A percentile compares a stretch with the other conserved stretches of the same genome.
phyloP scores from a whole-genome alignment of 768 basidiomycete species.

The Baorangia bicolor region DNA sequence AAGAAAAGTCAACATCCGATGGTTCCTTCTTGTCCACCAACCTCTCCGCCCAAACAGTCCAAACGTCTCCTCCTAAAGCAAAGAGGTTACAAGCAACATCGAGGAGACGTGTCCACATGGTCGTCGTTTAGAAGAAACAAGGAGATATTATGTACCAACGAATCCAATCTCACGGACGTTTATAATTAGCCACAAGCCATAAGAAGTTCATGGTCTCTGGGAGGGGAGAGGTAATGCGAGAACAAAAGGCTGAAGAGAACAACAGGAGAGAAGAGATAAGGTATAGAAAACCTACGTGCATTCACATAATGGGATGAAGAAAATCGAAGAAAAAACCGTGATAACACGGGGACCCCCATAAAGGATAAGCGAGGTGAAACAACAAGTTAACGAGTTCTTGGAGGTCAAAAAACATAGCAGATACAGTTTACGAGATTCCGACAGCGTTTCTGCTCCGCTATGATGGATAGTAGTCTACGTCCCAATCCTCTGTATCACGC shows the following conservation, averaged over 20 bases:
- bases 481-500: conserved; percentile 45
- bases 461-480: conserved; percentile 49
- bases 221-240: conserved; percentile 3
- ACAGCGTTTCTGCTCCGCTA: conserved; percentile 8
- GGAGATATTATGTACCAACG: conserved; percentile 2
- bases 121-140: not conserved
- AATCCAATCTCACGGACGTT: conserved; percentile 7
- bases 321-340: not conserved
- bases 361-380: not conserved
- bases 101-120: not conserved
- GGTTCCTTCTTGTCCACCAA: not conserved
- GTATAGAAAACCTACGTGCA: not conserved
- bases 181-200: not conserved
- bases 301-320: not conserved
- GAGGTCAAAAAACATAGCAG: conserved; percentile 9
- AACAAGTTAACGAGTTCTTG: conserved; percentile 8
- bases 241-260: conserved; percentile 1
- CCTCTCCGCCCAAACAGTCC: not conserved
- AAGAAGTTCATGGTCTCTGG: not conserved
- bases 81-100: not conserved
- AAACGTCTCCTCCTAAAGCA: not conserved
- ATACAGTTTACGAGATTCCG: conserved; percentile 7
- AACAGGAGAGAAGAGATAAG: conserved; percentile 1
- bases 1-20: not conserved
- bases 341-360: conserved; percentile 9